Evolutionary conservation across 2,329 filamentous ascomycete species (phyloP).

Genomic region (Eutypa lata): DNA sequence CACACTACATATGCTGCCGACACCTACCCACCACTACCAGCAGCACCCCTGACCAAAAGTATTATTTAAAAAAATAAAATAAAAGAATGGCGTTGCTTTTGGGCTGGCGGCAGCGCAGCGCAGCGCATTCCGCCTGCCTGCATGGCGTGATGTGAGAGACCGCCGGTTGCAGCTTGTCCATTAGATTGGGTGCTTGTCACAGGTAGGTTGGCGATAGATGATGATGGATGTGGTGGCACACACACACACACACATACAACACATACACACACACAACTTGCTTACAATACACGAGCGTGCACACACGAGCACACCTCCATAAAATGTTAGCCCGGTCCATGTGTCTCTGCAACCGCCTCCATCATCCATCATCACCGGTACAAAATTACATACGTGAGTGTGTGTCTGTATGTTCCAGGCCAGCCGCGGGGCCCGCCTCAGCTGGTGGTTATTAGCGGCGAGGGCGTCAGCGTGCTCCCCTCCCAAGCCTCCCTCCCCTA

Average conservation of each 20-base stretch:
- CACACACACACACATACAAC: neutral
- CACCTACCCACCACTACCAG: neutral
- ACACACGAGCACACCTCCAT: neutral
- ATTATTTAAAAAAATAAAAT: no score
- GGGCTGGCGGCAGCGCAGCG: neutral
- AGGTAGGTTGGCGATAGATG: no score
- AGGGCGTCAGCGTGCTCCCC: neutral
- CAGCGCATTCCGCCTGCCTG: neutral
- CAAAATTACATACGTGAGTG: neutral
- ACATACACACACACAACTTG: neutral
- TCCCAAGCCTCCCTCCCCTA: neutral
- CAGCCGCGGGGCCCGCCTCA: neutral
- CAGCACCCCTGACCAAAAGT: neutral
- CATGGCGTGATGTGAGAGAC: constrained; percentile 1
- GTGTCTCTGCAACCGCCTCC: neutral
- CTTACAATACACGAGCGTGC: neutral
- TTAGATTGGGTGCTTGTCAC: neutral
- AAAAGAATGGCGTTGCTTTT: neutral
- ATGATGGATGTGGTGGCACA: neutral
- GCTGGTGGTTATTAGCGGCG: neutral
- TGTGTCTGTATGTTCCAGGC: no score
- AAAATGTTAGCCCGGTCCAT: neutral
- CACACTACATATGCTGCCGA: neutral
- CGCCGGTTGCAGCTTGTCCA: neutral
- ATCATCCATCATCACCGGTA: neutral